Percentiles rank a stretch among this genome's conserved stretches.
These are phyloP conservation scores for Flaveria brownii DNA, from an alignment of 129 eudicot genomes.

Conservation along the genomic window DNA sequence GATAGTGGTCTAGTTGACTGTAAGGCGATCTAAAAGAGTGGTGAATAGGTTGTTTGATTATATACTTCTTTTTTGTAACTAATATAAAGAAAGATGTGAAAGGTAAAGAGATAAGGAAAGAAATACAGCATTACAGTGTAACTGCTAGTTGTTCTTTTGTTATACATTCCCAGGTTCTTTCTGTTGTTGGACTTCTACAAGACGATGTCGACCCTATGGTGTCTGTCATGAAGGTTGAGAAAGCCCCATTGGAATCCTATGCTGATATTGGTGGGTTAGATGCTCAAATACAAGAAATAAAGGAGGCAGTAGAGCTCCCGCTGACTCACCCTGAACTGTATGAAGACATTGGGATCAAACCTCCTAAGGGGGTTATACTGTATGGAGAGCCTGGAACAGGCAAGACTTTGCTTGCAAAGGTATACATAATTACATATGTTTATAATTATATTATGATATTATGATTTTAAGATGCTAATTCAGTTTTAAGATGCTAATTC, in stretches of 20 bases:
- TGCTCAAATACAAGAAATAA: slow-evolving; percentile 96
- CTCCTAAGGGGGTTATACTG: slow-evolving; percentile 96
- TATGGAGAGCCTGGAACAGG: slow-evolving; percentile 99
- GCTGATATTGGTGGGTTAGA: slow-evolving; percentile 98
- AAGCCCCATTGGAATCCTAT: slow-evolving; percentile 96
- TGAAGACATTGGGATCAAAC: slow-evolving; percentile 97
- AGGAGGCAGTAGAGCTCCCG: slow-evolving; percentile 98
- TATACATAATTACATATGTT: slow-evolving; percentile 22
- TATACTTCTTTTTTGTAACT: not conserved
- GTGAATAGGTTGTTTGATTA: not conserved
- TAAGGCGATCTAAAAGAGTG: not conserved
- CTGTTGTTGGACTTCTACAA: slow-evolving; percentile 97
- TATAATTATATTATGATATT: not conserved
- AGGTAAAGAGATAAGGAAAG: not conserved
- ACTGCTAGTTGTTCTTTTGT: slow-evolving; percentile 1
- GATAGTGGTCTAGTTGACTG: not conserved
- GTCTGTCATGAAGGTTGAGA: slow-evolving; percentile 98
- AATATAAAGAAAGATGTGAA: not conserved
- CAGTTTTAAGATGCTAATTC: not conserved
- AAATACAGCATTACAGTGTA: not conserved
- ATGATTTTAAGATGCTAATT: not conserved
- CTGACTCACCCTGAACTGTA: slow-evolving; percentile 94
- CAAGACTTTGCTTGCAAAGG: slow-evolving; percentile 97
- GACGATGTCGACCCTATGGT: slow-evolving; percentile 99
- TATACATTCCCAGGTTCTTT: slow-evolving; percentile 63